Conservation (phyloP, 441 rosid species). For the Jatropha podagrica region DNA sequence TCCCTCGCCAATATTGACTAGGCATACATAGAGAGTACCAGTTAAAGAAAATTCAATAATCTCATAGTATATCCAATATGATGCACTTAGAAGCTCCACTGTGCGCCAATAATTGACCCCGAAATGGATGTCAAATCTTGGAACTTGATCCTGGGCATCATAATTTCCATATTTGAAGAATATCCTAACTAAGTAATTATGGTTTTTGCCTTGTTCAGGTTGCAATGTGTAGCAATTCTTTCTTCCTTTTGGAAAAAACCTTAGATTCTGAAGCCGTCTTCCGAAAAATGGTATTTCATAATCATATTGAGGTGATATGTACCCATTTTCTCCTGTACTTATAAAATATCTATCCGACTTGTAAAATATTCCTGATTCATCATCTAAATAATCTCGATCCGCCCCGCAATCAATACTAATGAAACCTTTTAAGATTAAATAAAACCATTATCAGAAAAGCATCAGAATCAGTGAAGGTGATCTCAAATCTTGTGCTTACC, state of each 20-base stretch:
- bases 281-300: not conserved
- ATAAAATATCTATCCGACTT: conserved; percentile 20
- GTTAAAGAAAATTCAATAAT: conserved; percentile 7
- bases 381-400: conserved; percentile 21
- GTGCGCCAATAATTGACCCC: conserved; percentile 22
- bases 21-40: conserved; percentile 22
- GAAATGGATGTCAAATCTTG: conserved; percentile 23
- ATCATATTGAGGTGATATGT: not conserved
- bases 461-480: not conserved
- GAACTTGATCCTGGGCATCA: conserved; percentile 20
- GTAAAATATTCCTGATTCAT: conserved; percentile 18
- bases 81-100: not conserved
- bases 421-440: conserved; percentile 11
- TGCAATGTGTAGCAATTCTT: conserved; percentile 31
- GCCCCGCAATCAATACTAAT: conserved; percentile 37
- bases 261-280: not conserved
- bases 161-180: conserved; percentile 30
- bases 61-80: rapidly evolving
- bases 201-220: conserved; percentile 22
- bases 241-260: conserved; percentile 30
- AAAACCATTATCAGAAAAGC: not conserved
- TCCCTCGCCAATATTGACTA: conserved; percentile 23
- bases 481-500: no score
- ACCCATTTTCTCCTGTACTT: conserved; percentile 13
- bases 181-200: conserved; percentile 20